Evolutionary conservation across 176 grass and related monocot species (phyloP).

Genomic region (Ensete ventricosum): DNA sequence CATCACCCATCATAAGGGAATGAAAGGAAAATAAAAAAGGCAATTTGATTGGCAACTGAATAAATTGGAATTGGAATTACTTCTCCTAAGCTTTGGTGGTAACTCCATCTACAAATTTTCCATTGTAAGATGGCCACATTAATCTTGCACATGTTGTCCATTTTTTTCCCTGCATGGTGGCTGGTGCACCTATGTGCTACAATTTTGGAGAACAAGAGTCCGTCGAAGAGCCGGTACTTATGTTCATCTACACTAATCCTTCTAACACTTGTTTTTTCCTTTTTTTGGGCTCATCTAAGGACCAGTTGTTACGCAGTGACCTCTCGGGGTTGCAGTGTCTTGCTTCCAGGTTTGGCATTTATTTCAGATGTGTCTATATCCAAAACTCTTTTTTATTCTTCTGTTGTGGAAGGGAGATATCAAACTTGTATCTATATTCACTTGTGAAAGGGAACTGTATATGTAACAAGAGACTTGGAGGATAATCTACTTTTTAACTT

Average conservation of each 20-base stretch:
- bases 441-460: neutral
- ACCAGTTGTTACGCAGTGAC: neutral
- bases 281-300: neutral
- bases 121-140: neutral
- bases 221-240: neutral
- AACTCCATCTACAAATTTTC: neutral
- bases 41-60: neutral
- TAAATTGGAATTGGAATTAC: neutral
- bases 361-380: neutral
- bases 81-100: neutral
- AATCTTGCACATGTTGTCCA: neutral
- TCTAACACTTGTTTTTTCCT: too few species aligned
- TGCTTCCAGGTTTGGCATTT: neutral
- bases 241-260: too few species aligned
- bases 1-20: neutral
- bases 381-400: neutral
- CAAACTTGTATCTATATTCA: neutral
- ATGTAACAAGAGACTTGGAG: neutral
- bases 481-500: neutral
- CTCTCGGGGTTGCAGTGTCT: neutral
- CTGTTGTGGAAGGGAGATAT: neutral
- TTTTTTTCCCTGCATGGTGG: neutral
- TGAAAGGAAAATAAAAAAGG: neutral
- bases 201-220: conserved; percentile 1
- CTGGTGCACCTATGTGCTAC: neutral